Evolutionary conservation across 116 monocot species (phyloP), one percentile per base, ranked within the genome.

Genomic region (Papilionanthe hybrid): DNA sequence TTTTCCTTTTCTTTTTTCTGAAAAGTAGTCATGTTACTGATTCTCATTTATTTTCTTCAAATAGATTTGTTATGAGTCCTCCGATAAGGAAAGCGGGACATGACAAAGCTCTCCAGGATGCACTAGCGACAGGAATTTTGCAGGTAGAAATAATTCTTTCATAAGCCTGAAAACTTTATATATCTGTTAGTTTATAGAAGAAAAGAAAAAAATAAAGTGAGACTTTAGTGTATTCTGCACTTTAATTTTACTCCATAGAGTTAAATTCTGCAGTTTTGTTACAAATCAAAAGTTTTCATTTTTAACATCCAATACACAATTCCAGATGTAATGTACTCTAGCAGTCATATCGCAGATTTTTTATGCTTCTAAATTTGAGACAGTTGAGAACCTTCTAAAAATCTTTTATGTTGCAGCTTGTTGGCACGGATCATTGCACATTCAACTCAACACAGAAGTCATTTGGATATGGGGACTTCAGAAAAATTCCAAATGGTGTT

Each of bases 41-140:
- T 72, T 12, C 22, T 58, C 56, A 23, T 48, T 77, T 50, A 37
- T 76, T 77, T 28, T 55, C 72, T 29, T 72, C 29, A 48, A 81
- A 27, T 78, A 98, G 98, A 80, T 98, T 91, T 90, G 94, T 98
- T 41, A 98, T 94, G 98, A 98, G 98, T 68, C 98, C 98, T 83
- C 98, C 98, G 42, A 94, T 98, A 55, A 87, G 98, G 75, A 83
- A 84, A 84, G 67, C 91, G 19, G 98, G 94, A 55, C 98, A 98
- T 86, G 87, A 84, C 68, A 90, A 86, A 87, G 91, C 89, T 49
- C 98, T 98, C 84, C 94, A 91, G 82, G 90, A 87, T 86, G 98
- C 98, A 37, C 93, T 98, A 77, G 91, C 98, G 60, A 74, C 93
- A 43, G 98, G 98, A 81, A 82, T 89, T 80, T 83, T 98, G 82